Evolutionary conservation across 129 eudicot species (phyloP), one percentile per base, ranked within the genome.

Genomic region (Glebionis coronaria): DNA sequence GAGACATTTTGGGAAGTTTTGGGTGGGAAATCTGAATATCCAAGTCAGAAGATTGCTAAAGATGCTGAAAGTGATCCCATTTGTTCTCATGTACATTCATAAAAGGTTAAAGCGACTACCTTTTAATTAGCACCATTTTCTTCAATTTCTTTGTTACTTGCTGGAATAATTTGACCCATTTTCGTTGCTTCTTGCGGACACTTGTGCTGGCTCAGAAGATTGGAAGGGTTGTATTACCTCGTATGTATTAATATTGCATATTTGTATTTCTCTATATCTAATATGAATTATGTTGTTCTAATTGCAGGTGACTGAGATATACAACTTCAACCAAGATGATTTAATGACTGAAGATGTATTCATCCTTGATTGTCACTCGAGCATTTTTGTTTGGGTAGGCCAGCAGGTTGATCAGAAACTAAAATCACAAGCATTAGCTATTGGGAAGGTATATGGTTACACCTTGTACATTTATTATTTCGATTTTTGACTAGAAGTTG

Each of bases 281-380:
- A 23, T 23, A 54, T 54, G 25, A 0, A 4, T 46, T n/a, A 64
- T 38, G 51, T 28, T 49, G 50, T 31, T 31, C 29, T 28, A 44
- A 76, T 23, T 84, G 65, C 83, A 92, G 97, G 97, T 86, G 61
- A 81, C 73, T 47, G 99, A 93, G 82, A 80, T 93, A 46, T 79
- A 82, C 84, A 89, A 87, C 79, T 93, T 86, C 79, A 61, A 63
- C 76, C 99, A 93, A 66, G 97, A 93, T 18, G 99, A 93, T 79
- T 77, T 93, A 50, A 89, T 82, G 95, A 89, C 99, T 16, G 99
- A 93, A 73, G 99, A 93, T 79, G 69, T 89, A 29, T 93, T 78
- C 73, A 81, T 93, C 59, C 80, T 93, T 65, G 93, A 89, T 74
- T 89, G 99, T 73, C 90, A 82, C 72, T 82, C 88, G 9, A 93